Base-by-base conservation (phyloP, 2,329 filamentous ascomycete species). In the Magnaporthiopsis incrustans region DNA sequence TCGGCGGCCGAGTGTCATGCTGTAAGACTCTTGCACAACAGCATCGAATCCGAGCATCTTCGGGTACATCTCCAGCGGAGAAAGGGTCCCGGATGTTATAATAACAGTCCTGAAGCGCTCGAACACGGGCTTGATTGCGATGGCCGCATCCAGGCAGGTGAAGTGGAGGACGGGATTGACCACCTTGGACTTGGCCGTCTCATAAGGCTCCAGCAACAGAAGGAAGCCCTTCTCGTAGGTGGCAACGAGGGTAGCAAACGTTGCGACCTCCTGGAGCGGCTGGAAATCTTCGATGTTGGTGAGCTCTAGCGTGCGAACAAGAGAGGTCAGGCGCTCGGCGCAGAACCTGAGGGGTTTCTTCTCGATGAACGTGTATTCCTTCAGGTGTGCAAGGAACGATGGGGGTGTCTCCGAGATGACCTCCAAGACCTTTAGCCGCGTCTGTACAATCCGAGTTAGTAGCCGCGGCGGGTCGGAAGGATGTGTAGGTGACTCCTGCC, bases 261-360 rank as follows among this genome's bases (percentile, higher is more conserved):
- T 97, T 26, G 96, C 96, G 10, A 99, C 94, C 78, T 99, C 94
- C 78, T 99, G 95, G 1, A 99, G 82, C 7, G 95, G 91, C 70
- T 97, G 93, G 73, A 96, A 99, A 74, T 99, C 96, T 77, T 99
- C 95, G 66, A 99, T 97, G 70, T 96, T 98, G 38, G 94, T 96
- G 65, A 99, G 86, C 75, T 99, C 95, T 22, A 99, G 83, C 0
- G 95, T 99, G 65, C 96, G 85, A 25, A 99, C 94, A 8, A 99
- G 86, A 0, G 94, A 99, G 0, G 95, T 97, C 15, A 99, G 79
- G 56, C 95, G 87, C 76, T 99, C 96, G 0, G 95, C 92, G 72
- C 96, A 99, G 75, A 99, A 99, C 61, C 91, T 83, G 14, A 99
- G 77, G 0, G 95, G 95, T 71, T 99, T 99, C 74, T 92, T 92